Evolutionary conservation across 1,284 basidiomycete species (phyloP), one percentile per base, ranked within the genome.

Genomic region (Pascua guehoae): DNA sequence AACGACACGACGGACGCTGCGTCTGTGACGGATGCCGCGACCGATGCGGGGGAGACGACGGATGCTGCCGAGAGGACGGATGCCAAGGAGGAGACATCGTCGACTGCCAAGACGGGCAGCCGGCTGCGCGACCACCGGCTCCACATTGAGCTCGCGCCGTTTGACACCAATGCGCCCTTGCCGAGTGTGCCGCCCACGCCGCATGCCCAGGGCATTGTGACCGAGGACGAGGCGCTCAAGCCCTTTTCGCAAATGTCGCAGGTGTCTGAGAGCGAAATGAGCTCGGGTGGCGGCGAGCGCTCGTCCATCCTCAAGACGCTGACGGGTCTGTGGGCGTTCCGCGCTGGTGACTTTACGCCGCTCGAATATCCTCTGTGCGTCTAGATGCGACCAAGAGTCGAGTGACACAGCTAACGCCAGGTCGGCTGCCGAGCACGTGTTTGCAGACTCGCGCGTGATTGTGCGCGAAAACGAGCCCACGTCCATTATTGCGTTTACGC

Each of bases 401-500:
- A 36, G 16, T 48, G 43, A 47, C 37, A 36, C n/a, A 32, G 24
- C 24, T 32, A 32, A 32, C 24, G 24, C 14, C 58, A 78, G 76
- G 10, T 70, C 73, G 14, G 73, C 79, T 0, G 72, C 78, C 0
- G 92, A 95, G 67, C 92, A 96, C 70, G 88, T 98, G 50, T 98
- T 98, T 76, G 85, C 91, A 37, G 95, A 98, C 71, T 94, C 91
- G 14, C 87, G 88, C 1, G 95, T 98, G 83, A 87, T 98, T 49
- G 89, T 98, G 32, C 85, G 96, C 18, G 95, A 94, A 49, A 94
- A 98, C 72, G 96, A 99, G 75, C 96, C 96, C 4, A 97, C 93
- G 0, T 97, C 93, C 10, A 96, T 98, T 67, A 95, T 98, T 63
- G 95, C 96, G 4, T 86, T 98, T 54, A 93, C 93, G 10, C 80